Conservation (phyloP, 176 grass and related monocot species). For the Oryza australiensis region DNA sequence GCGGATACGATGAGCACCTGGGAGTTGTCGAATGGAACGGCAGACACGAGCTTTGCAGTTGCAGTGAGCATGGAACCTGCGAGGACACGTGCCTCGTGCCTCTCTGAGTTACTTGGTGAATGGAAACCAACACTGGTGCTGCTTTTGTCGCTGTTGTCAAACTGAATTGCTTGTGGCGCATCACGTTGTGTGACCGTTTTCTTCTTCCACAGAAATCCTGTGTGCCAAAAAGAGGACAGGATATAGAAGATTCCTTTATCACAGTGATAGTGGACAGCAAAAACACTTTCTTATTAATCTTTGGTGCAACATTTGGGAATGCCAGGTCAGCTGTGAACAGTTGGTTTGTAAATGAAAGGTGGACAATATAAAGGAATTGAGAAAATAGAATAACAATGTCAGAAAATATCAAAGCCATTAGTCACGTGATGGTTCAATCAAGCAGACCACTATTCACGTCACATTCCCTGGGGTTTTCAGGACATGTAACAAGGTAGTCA, state of each 20-base stretch:
- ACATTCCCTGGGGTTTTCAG: not conserved
- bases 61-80: conserved; percentile 64
- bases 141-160: conserved; percentile 30
- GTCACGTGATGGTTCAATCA: not conserved
- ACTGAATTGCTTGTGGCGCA: conserved; percentile 38
- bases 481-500: not conserved
- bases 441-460: not conserved
- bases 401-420: not conserved
- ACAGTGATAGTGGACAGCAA: not conserved
- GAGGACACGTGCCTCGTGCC: conserved; percentile 22
- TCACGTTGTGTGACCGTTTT: conserved; percentile 36
- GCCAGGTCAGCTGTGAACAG: not conserved
- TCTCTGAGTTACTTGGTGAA: conserved; percentile 21
- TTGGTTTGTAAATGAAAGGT: conserved; percentile 8
- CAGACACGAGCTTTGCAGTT: conserved; percentile 48
- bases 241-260: conserved; percentile 25
- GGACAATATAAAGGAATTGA: not conserved
- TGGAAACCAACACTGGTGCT: conserved; percentile 5
- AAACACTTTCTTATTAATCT: not conserved
- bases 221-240: conserved; percentile 27
- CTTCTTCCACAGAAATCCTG: conserved; percentile 69
- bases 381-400: not conserved
- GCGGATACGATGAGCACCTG: conserved; percentile 64
- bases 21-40: conserved; percentile 71
- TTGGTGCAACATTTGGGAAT: not conserved